These are phyloP conservation scores for Oryza coarctata DNA, from an alignment of 176 grass and related monocot genomes.

Conservation along the genomic window DNA sequence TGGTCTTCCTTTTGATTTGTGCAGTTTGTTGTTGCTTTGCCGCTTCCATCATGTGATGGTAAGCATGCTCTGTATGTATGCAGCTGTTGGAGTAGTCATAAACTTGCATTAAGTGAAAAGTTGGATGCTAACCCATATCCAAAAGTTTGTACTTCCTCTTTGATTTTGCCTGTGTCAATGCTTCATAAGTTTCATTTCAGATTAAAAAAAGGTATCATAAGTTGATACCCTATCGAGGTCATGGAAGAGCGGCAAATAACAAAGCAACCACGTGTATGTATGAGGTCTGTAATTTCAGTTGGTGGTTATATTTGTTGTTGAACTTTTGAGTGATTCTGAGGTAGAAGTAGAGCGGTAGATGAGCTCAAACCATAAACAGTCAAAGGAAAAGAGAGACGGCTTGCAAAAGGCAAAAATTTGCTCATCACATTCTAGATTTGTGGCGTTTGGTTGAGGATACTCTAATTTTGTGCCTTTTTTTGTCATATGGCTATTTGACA, in stretches of 20 bases:
- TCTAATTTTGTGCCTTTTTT: too few species aligned
- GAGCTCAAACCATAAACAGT: not conserved
- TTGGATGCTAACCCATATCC: conserved; percentile 30
- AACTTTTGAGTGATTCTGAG: not conserved
- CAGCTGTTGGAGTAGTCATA: conserved; percentile 20
- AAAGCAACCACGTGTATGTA: not conserved
- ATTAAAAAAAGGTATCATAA: not conserved
- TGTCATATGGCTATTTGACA: too few species aligned
- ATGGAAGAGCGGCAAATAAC: not conserved
- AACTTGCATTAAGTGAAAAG: conserved; percentile 28
- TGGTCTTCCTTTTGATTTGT: not conserved
- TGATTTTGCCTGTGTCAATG: not conserved
- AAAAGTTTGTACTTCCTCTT: not conserved
- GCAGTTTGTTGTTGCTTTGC: conserved; percentile 29
- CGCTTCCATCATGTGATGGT: conserved; percentile 2
- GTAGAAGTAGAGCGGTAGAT: not conserved
- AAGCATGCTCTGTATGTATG: not conserved
- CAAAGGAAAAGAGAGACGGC: not conserved
- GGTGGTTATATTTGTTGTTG: not conserved
- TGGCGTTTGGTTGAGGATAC: too few species aligned
- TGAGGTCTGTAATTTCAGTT: not conserved
- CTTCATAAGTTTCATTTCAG: not conserved
- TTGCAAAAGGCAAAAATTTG: too few species aligned
- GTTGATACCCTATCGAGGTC: not conserved
- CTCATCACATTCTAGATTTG: too few species aligned